Evolutionary conservation across 2,329 filamentous ascomycete species (phyloP).

Genomic region (Boeremia exigua): DNA sequence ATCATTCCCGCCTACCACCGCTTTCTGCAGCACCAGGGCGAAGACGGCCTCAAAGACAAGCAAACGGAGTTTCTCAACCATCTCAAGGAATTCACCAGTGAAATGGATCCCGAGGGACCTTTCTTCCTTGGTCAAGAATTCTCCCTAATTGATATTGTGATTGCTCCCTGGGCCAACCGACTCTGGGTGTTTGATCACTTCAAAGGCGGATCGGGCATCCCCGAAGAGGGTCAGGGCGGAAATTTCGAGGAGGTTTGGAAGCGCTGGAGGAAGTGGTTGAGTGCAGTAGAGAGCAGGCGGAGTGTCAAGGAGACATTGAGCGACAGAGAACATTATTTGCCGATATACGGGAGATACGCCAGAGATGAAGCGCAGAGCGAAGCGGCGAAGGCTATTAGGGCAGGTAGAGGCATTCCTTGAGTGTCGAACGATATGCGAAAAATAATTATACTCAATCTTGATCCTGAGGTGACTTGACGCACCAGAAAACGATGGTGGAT

Average conservation of each 20-base stretch:
- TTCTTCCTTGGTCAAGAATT: constrained; percentile 71
- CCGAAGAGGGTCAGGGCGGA: constrained; percentile 54
- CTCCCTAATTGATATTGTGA: constrained; percentile 71
- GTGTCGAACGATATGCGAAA: not conserved
- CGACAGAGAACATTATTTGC: constrained; percentile 69
- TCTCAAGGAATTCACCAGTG: constrained; percentile 65
- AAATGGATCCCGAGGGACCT: constrained; percentile 67
- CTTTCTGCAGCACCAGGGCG: constrained; percentile 53
- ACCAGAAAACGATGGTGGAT: too few species aligned
- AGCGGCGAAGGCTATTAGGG: constrained; percentile 58
- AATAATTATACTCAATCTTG: too few species aligned
- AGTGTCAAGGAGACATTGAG: constrained; percentile 74
- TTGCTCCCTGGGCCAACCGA: constrained; percentile 75
- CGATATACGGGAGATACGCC: constrained; percentile 65
- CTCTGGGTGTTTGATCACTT: constrained; percentile 78
- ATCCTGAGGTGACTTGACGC: too few species aligned
- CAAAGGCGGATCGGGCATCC: constrained; percentile 65
- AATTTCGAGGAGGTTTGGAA: constrained; percentile 66
- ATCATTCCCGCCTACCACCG: constrained; percentile 75
- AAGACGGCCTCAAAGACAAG: constrained; percentile 55
- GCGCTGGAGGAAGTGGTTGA: constrained; percentile 70
- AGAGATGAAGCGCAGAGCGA: constrained; percentile 56
- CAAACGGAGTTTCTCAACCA: constrained; percentile 64
- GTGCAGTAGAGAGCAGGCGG: constrained; percentile 63
- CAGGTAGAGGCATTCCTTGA: constrained; percentile 67